Percentiles rank a stretch among this genome's conserved stretches.
phyloP scores from a whole-genome alignment of 2,329 filamentous ascomycete species.

The Colletotrichum sp. region DNA sequence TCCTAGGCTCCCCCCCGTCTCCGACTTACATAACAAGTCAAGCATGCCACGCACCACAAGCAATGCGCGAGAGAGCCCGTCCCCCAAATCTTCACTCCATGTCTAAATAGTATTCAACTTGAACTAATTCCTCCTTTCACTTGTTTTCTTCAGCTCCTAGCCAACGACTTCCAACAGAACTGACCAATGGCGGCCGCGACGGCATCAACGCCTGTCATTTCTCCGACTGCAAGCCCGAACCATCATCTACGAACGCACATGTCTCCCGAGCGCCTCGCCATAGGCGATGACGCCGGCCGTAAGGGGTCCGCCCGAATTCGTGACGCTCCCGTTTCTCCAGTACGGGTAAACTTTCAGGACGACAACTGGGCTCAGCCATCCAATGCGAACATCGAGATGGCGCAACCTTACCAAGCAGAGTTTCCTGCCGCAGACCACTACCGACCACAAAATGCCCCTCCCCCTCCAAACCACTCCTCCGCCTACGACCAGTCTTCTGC shows the following conservation, averaged over 20 bases:
- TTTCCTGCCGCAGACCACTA: constrained; percentile 29
- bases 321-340: constrained; percentile 60
- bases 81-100: constrained; percentile 18
- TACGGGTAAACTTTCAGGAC: constrained; percentile 57
- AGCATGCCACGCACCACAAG: constrained; percentile 21
- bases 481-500: not conserved
- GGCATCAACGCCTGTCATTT: constrained; percentile 31
- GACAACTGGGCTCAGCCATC: constrained; percentile 59
- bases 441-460: constrained; percentile 35
- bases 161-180: not conserved
- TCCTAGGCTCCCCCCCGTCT: constrained; percentile 17
- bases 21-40: constrained; percentile 23
- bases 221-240: constrained; percentile 30
- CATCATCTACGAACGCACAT: constrained; percentile 30
- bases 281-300: constrained; percentile 34
- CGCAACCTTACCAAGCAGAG: constrained; percentile 29
- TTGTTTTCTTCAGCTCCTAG: constrained; percentile 1
- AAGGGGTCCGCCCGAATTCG: constrained; percentile 51
- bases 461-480: constrained; percentile 42
- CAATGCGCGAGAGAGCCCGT: constrained; percentile 15
- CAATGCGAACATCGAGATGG: constrained; percentile 55
- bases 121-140: not conserved
- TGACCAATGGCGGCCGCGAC: constrained; percentile 17
- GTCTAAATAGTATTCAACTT: not conserved
- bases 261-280: constrained; percentile 33